phyloP scores from a whole-genome alignment of 176 grass and related monocot species.

The Tuctoria greenei region DNA sequence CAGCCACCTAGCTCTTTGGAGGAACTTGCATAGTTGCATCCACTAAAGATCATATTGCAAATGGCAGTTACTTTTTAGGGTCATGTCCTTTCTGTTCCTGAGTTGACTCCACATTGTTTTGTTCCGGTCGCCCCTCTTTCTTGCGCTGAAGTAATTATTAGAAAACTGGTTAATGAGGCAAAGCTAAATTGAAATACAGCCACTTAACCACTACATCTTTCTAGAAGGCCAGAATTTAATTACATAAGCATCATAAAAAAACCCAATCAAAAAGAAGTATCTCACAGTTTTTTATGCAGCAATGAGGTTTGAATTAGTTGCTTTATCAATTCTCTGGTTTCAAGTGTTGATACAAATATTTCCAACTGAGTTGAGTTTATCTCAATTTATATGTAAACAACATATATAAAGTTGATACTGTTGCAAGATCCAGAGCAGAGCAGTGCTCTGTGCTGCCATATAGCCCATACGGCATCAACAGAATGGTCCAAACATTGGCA shows the following conservation, averaged over 20 bases:
- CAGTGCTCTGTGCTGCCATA: background rate
- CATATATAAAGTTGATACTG: background rate
- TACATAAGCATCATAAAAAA: conserved; percentile 21
- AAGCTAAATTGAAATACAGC: background rate
- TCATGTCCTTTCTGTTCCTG: conserved; percentile 25
- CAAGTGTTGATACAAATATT: background rate
- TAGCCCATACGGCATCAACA: background rate
- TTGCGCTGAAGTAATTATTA: conserved; percentile 34
- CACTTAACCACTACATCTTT: background rate
- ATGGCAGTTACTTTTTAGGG: background rate
- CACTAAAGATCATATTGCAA: background rate
- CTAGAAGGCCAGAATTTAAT: background rate
- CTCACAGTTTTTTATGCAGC: background rate
- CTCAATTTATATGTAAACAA: background rate
- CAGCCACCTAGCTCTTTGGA: background rate
- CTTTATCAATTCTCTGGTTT: conserved; percentile 15
- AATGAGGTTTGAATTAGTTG: background rate
- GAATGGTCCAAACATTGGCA: conserved; percentile 4
- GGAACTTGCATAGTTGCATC: conserved; percentile 25
- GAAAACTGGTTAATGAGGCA: conserved; percentile 3
- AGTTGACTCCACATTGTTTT: conserved; percentile 28
- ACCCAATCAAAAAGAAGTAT: background rate
- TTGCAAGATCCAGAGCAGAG: background rate
- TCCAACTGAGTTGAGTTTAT: background rate
- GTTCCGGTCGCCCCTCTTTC: conserved; percentile 15